Base-by-base conservation (phyloP, 495 filamentous ascomycete genomes). In the Trichocladium antarcticum region DNA sequence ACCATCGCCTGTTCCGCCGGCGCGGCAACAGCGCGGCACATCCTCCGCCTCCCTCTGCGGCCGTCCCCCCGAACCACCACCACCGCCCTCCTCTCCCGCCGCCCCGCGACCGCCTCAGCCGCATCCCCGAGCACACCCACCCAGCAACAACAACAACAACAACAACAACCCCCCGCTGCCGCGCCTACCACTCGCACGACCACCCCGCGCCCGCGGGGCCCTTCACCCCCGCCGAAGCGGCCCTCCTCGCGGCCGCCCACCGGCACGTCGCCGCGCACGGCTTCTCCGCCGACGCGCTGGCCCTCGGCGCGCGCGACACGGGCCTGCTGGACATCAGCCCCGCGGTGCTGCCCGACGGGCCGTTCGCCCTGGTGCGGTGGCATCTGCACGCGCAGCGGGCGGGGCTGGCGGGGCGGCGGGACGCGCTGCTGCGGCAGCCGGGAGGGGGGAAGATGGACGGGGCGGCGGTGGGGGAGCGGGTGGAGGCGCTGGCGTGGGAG, bases 251-350 rank as follows among this genome's bases (percentile, higher is more conserved):
- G 47, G 77, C 87, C 6, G 80, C 89, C 21, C 77, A 89, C 58
- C 46, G 57, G n/a, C 85, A 92, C 66, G 82, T 96, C 35, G 88
- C 88, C 38, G 48, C 65, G 24, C 80, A 89, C 62, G 92, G 93
- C 61, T 97, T 96, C 75, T 83, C 85, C 2, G 55, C 60, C 24
- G 66, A 75, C 8, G 69, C 89, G 3, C 75, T 98, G 8, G 75
- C 78, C 36, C 74, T 84, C 32, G 92, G 89, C 57, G 84, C 85
- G 35, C 80, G 81, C 57, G 85, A 90, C 57, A 78, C 78, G 22
- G 85, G 87, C 40, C 95, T 89, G 66, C 82, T 88, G 37, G 86
- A 92, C 59, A 84, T 88, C 55, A 87, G 84, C 15, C 76, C 83
- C 32, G 90, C 89, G 57, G 63, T 97, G 1, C 77, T 98, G 44